Evolutionary conservation across 2,329 filamentous ascomycete genomes (phyloP).

Genomic region (Cytospora chrysosperma): DNA sequence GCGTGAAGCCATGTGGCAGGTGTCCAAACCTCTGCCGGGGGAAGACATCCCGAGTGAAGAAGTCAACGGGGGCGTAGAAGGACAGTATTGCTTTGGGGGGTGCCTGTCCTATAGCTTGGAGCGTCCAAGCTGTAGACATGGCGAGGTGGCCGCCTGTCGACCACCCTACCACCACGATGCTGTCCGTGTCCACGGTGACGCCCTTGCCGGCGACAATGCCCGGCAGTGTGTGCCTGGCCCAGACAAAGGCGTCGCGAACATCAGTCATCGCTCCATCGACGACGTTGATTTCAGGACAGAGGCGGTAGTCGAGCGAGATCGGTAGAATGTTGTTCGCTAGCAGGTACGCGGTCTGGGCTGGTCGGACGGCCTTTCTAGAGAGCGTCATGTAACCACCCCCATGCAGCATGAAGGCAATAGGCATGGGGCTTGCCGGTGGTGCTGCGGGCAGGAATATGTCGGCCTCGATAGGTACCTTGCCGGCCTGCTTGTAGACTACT

Average conservation of each 20-base stretch:
- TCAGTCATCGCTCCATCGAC: conserved; percentile 46
- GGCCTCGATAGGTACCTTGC: too few species aligned
- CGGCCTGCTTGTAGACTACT: too few species aligned
- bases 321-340: conserved; percentile 43
- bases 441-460: too few species aligned
- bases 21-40: too few species aligned
- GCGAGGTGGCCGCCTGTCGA: conserved; percentile 48
- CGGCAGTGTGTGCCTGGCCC: conserved; percentile 29
- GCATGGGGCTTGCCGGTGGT: too few species aligned
- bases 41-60: too few species aligned
- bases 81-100: conserved; percentile 43
- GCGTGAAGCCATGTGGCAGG: too few species aligned
- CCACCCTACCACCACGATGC: conserved; percentile 45
- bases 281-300: conserved; percentile 48
- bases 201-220: conserved; percentile 25
- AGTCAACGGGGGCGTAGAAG: conserved; percentile 38
- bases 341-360: conserved; percentile 37
- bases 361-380: conserved; percentile 37
- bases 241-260: conserved; percentile 39
- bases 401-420: conserved; percentile 46
- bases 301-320: conserved; percentile 48
- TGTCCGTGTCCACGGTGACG: conserved; percentile 33
- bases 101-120: conserved; percentile 28
- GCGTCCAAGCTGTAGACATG: conserved; percentile 42
- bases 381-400: conserved; percentile 43